Evolutionary conservation across 2,329 filamentous ascomycete species (phyloP).

Genomic region (Colletotrichum sp.): DNA sequence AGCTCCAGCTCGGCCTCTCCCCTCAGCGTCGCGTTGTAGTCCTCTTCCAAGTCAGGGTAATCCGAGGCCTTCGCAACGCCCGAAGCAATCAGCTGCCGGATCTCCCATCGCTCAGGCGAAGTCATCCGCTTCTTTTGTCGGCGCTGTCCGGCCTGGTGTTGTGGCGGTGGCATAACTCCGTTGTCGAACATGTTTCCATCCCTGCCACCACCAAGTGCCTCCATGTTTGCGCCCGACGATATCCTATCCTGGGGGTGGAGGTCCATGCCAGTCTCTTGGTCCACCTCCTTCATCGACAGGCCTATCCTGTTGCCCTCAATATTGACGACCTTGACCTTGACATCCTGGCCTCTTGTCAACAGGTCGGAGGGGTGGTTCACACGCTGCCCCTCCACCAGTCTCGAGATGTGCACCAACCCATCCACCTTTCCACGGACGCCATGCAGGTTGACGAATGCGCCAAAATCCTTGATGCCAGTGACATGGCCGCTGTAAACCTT

Average conservation of each 20-base stretch:
- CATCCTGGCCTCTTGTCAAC: constrained; percentile 77
- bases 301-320: constrained; percentile 84
- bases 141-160: constrained; percentile 42
- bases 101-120: constrained; percentile 96
- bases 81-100: constrained; percentile 93
- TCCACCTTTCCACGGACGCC: constrained; percentile 89
- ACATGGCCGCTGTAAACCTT: constrained; percentile 92
- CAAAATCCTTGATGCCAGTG: constrained; percentile 93
- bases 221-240: constrained; percentile 89
- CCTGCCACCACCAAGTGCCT: constrained; percentile 72
- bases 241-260: constrained; percentile 79
- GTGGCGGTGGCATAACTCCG: constrained; percentile 45
- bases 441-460: constrained; percentile 90
- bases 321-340: constrained; percentile 92
- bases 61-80: constrained; percentile 92
- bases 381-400: constrained; percentile 81
- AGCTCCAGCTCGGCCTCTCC: constrained; percentile 89
- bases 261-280: constrained; percentile 87
- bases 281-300: constrained; percentile 96
- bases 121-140: constrained; percentile 90
- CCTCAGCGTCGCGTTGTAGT: constrained; percentile 86
- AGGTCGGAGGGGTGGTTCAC: constrained; percentile 94
- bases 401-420: constrained; percentile 91
- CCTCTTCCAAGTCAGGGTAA: constrained; percentile 93
- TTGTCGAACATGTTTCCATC: constrained; percentile 64